These are phyloP conservation scores for Mrakia hoshinonis DNA, from an alignment of 768 basidiomycete genomes.

Conservation along the genomic window DNA sequence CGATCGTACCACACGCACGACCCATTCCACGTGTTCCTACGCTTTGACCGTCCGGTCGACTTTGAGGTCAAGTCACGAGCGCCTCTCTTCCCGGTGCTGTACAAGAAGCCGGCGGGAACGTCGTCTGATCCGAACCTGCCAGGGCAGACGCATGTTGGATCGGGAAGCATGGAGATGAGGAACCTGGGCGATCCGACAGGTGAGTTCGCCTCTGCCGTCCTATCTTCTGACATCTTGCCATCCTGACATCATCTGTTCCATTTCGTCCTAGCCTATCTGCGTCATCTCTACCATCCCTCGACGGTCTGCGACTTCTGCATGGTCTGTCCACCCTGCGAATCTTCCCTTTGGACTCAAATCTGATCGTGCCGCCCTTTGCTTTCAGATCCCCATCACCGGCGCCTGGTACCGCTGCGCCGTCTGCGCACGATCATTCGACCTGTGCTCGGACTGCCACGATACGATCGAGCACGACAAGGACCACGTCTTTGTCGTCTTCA, in stretches of 20 bases:
- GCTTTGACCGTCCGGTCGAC: conserved; percentile 69
- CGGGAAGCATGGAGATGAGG: neutral
- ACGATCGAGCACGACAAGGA: conserved; percentile 63
- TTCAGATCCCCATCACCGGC: conserved; percentile 57
- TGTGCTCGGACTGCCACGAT: conserved; percentile 75
- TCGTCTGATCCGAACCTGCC: conserved; percentile 31
- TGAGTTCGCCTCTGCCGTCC: neutral
- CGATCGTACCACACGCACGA: conserved; percentile 72
- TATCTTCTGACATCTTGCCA: conserved; percentile 16
- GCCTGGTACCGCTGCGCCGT: conserved; percentile 87
- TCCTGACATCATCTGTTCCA: neutral
- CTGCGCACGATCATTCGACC: conserved; percentile 59
- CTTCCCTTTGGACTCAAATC: neutral
- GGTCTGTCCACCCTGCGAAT: conserved; percentile 27
- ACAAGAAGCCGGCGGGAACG: conserved; percentile 10
- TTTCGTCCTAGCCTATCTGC: conserved; percentile 52
- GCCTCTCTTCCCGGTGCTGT: conserved; percentile 57
- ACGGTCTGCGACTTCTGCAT: conserved; percentile 84
- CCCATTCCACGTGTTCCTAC: conserved; percentile 78
- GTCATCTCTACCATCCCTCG: conserved; percentile 51
- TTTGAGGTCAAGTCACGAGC: conserved; percentile 49
- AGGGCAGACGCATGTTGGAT: conserved; percentile 28
- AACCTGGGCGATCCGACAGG: conserved; percentile 28
- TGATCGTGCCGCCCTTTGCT: neutral
- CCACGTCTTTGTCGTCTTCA: conserved; percentile 70